Percentiles rank a stretch among this genome's conserved stretches.
Evolutionary conservation across 371 early-diverging fungal species (phyloP).

Genomic region (Mortierella sp.): DNA sequence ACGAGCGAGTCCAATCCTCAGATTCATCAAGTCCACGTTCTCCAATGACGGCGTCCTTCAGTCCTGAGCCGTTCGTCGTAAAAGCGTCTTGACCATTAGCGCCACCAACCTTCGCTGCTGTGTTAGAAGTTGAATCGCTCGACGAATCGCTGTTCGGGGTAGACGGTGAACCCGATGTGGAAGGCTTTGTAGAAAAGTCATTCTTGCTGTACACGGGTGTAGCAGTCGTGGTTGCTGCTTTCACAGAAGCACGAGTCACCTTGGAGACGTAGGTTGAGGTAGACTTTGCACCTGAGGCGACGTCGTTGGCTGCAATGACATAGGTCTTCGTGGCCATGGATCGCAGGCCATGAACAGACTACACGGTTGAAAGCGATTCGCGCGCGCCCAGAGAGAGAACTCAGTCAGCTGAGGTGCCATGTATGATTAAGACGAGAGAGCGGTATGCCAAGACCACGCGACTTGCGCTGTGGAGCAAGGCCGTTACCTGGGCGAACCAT

Average conservation of each 20-base stretch:
- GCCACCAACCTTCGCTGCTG: constrained; percentile 18
- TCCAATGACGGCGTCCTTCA: constrained; percentile 46
- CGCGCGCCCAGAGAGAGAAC: neutral
- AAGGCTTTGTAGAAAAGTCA: constrained; percentile 21
- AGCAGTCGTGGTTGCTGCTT: neutral
- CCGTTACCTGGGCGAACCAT: constrained; percentile 20
- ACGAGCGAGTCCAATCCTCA: constrained; percentile 77
- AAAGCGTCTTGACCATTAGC: constrained; percentile 17
- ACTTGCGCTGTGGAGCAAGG: neutral
- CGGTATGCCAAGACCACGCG: neutral
- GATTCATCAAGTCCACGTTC: constrained; percentile 23
- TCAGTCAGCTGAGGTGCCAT: neutral
- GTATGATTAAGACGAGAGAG: neutral
- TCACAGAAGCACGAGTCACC: constrained; percentile 6
- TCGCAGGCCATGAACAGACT: constrained; percentile 21
- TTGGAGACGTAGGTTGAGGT: constrained; percentile 14
- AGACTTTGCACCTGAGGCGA: constrained; percentile 16
- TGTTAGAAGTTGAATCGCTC: neutral
- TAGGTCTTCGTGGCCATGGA: constrained; percentile 43
- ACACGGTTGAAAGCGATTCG: neutral
- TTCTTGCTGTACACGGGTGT: constrained; percentile 23
- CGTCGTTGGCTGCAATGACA: constrained; percentile 25
- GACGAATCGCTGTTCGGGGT: neutral
- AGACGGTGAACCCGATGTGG: constrained; percentile 5
- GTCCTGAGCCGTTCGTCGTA: neutral